These are phyloP conservation scores for Pichia gijzeniarum DNA, from an alignment of 805 yeast genomes.

Conservation along the genomic window DNA sequence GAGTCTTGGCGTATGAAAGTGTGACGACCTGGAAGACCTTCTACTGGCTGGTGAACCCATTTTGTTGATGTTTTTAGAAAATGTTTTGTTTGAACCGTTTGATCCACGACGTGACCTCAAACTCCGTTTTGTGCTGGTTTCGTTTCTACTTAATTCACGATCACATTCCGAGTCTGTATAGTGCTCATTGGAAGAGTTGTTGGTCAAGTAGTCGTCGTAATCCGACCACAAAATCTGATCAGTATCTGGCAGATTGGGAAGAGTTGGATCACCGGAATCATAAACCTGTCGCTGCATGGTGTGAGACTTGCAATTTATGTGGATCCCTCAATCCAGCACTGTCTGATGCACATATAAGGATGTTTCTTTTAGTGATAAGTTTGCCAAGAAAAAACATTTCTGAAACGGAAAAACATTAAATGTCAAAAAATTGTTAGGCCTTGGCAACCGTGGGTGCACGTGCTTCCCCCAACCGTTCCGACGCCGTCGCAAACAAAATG, in stretches of 20 bases:
- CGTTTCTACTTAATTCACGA: not conserved
- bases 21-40: not conserved
- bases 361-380: too few relatives aligned
- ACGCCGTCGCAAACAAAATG: too few relatives aligned
- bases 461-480: too few relatives aligned
- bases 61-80: not conserved
- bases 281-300: conserved; percentile 19
- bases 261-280: conserved; percentile 37
- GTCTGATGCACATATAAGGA: too few relatives aligned
- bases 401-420: too few relatives aligned
- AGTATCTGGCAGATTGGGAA: conserved; percentile 34
- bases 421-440: too few relatives aligned
- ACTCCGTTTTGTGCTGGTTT: not conserved
- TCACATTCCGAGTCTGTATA: conserved; percentile 4
- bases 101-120: not conserved
- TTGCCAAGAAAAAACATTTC: too few relatives aligned
- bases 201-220: conserved; percentile 26
- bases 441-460: too few relatives aligned
- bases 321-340: too few relatives aligned
- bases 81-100: not conserved
- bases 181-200: conserved; percentile 5
- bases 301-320: too few relatives aligned
- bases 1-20: too few relatives aligned
- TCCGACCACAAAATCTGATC: conserved; percentile 29
- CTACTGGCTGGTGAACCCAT: not conserved